Conservation (phyloP, 2,329 filamentous ascomycete genomes). For the Paecilomyces sp. region DNA sequence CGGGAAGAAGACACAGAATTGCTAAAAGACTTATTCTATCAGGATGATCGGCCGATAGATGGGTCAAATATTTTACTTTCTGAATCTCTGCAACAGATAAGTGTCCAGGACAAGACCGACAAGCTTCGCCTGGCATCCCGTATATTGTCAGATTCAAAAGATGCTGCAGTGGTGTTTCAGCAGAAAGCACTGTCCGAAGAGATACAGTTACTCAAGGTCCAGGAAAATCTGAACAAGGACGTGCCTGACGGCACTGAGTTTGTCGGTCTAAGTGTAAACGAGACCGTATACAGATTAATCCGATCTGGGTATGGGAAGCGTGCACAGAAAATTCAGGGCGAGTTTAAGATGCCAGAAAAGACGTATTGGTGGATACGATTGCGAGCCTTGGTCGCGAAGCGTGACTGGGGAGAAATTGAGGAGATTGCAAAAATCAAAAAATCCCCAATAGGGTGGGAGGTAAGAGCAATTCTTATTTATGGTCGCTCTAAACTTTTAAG, state of each 20-base stretch:
- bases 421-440: constrained; percentile 69
- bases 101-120: constrained; percentile 64
- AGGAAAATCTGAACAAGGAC: constrained; percentile 81
- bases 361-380: constrained; percentile 82
- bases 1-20: constrained; percentile 70
- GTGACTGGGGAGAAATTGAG: constrained; percentile 89
- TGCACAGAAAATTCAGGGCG: constrained; percentile 78
- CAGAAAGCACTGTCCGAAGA: constrained; percentile 72
- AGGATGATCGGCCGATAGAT: constrained; percentile 85
- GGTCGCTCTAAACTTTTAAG: constrained; percentile 6
- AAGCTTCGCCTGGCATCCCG: constrained; percentile 84
- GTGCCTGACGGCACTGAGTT: constrained; percentile 58
- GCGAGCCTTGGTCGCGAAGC: constrained; percentile 77
- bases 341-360: constrained; percentile 90
- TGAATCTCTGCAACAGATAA: constrained; percentile 70
- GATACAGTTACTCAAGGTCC: constrained; percentile 69
- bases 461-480: constrained; percentile 35
- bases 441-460: constrained; percentile 94
- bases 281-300: constrained; percentile 86
- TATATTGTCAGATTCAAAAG: constrained; percentile 75
- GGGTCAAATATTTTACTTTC: constrained; percentile 80
- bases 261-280: constrained; percentile 77
- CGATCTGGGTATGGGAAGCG: constrained; percentile 73
- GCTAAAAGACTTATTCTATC: constrained; percentile 94
- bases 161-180: constrained; percentile 59